Evolutionary conservation across 495 filamentous ascomycete genomes (phyloP).

Genomic region (Penicillium nucicola): DNA sequence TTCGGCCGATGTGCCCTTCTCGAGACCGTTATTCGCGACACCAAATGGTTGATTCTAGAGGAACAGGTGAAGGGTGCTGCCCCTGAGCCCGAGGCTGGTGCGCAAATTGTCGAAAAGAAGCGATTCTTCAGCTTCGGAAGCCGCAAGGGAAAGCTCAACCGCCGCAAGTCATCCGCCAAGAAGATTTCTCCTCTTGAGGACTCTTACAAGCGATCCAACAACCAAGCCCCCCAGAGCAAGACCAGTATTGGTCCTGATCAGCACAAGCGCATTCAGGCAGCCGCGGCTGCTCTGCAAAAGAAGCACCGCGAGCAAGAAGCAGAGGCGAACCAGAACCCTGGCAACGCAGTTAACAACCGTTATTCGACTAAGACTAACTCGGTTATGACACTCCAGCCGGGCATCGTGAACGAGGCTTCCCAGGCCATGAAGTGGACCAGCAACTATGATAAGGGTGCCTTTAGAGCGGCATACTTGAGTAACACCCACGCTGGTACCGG

Average conservation of each 20-base stretch:
- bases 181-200: slow-evolving; percentile 49
- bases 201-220: slow-evolving; percentile 45
- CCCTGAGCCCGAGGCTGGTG: slow-evolving; percentile 75
- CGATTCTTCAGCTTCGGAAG: slow-evolving; percentile 80
- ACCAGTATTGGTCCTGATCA: slow-evolving; percentile 88
- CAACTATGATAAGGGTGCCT: slow-evolving; percentile 71
- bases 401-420: slow-evolving; percentile 81
- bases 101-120: slow-evolving; percentile 93
- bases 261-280: slow-evolving; percentile 86
- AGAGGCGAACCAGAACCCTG: slow-evolving; percentile 19
- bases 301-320: slow-evolving; percentile 60
- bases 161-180: slow-evolving; percentile 65
- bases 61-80: slow-evolving; percentile 95
- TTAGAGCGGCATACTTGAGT: slow-evolving; percentile 76
- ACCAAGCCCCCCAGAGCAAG: slow-evolving; percentile 64
- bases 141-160: slow-evolving; percentile 59
- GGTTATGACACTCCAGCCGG: slow-evolving; percentile 82
- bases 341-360: slow-evolving; percentile 3
- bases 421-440: slow-evolving; percentile 93
- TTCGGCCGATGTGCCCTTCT: slow-evolving; percentile 93
- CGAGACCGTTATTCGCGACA: slow-evolving; percentile 77
- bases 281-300: slow-evolving; percentile 75
- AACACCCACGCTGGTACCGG: slow-evolving; percentile 68
- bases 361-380: slow-evolving; percentile 80
- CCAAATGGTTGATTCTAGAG: slow-evolving; percentile 91